Percentiles rank a stretch among this genome's conserved stretches.
phyloP scores from a whole-genome alignment of 306 rosid species.

The Prunus padus region DNA sequence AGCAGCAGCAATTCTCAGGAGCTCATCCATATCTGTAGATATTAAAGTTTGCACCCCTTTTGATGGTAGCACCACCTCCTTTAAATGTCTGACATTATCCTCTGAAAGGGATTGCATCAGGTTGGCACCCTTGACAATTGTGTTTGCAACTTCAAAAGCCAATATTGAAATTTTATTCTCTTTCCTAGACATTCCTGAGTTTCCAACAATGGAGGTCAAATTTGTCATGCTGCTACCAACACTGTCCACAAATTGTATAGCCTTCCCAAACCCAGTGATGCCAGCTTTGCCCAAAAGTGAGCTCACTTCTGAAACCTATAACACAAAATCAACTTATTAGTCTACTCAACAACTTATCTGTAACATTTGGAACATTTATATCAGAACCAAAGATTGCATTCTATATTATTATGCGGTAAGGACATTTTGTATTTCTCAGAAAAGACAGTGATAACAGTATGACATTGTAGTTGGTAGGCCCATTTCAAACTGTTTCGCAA shows the following conservation, averaged over 20 bases:
- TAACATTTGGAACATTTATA: slow-evolving; percentile 34
- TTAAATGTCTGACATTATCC: slow-evolving; percentile 79
- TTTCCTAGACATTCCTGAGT: slow-evolving; percentile 75
- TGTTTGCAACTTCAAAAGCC: slow-evolving; percentile 97
- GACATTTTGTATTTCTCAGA: neutral
- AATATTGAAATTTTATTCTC: slow-evolving; percentile 88
- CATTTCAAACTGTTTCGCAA: neutral
- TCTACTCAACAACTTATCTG: slow-evolving; percentile 56
- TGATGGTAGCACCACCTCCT: slow-evolving; percentile 82
- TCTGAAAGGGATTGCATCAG: slow-evolving; percentile 96
- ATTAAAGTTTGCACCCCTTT: slow-evolving; percentile 88
- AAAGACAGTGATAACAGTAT: neutral
- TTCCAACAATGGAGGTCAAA: slow-evolving; percentile 73
- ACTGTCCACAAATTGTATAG: slow-evolving; percentile 94
- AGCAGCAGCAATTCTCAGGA: slow-evolving; percentile 80
- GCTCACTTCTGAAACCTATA: slow-evolving; percentile 94
- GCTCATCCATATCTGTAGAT: slow-evolving; percentile 82
- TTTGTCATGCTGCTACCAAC: slow-evolving; percentile 95
- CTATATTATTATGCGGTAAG: slow-evolving; percentile 24
- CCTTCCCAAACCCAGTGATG: slow-evolving; percentile 95
- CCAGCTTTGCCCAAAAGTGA: slow-evolving; percentile 93
- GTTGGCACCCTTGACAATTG: slow-evolving; percentile 91
- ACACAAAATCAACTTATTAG: neutral
- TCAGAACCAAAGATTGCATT: neutral
- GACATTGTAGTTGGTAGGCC: neutral